Percentiles rank a stretch among this genome's conserved stretches.
Evolutionary conservation across 2,329 filamentous ascomycete genomes (phyloP).

Genomic region (Calonectria honghensis): DNA sequence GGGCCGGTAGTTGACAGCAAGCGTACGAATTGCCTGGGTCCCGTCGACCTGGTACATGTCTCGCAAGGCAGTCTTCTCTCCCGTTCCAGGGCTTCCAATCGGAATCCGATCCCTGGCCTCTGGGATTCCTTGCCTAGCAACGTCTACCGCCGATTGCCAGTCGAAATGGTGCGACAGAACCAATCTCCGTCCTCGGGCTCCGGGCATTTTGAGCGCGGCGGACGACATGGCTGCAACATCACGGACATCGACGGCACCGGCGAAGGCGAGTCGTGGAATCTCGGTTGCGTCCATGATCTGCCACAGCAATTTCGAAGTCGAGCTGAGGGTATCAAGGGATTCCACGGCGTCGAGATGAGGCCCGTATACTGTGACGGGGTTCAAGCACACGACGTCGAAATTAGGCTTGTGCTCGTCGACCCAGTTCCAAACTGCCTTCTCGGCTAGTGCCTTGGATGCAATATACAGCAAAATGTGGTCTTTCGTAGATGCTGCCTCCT

Average conservation of each 20-base stretch:
- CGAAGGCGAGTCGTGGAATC: neutral
- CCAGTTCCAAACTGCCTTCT: neutral
- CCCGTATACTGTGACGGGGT: neutral
- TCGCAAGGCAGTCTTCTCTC: neutral
- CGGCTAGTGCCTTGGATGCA: neutral
- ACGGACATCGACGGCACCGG: neutral
- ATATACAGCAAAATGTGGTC: neutral
- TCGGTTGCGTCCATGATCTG: slow-evolving; percentile 4
- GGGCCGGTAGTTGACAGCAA: neutral
- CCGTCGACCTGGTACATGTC: slow-evolving; percentile 4
- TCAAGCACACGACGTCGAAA: neutral
- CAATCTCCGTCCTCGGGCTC: neutral
- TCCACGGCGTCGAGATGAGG: neutral
- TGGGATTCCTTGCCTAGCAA: neutral
- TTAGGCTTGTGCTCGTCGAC: neutral
- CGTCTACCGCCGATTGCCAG: neutral
- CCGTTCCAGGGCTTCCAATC: neutral
- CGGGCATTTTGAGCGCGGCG: neutral
- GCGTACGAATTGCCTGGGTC: neutral
- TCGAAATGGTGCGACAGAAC: neutral
- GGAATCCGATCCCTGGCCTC: neutral
- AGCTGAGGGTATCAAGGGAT: neutral
- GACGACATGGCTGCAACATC: neutral
- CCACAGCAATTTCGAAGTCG: neutral
- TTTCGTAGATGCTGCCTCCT: neutral